A percentile compares a stretch with the other conserved stretches of the same genome.
Evolutionary conservation across 805 yeast genomes (phyloP).

Genomic region (Suhomyces canberraensis): DNA sequence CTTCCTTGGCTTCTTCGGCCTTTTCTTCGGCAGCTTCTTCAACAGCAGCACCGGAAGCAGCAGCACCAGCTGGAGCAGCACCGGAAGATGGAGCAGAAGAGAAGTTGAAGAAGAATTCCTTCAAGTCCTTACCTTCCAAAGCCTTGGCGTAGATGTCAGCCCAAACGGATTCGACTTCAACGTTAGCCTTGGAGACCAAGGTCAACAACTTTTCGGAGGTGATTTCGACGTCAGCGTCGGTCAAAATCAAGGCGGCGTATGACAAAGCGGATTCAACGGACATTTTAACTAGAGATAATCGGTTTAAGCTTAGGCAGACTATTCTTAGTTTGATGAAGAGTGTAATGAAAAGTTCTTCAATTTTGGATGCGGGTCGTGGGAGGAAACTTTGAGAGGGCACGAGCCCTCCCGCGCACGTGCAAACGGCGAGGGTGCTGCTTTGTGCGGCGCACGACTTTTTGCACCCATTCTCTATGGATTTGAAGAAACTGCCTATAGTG

Average conservation of each 20-base stretch:
- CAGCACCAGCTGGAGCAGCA: constrained; percentile 36
- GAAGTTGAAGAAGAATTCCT: constrained; percentile 49
- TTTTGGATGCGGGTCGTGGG: background rate
- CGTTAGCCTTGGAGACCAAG: constrained; percentile 40
- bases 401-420: constrained; percentile 3
- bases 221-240: constrained; percentile 47
- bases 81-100: constrained; percentile 44
- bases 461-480: too few relatives aligned
- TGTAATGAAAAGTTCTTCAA: constrained; percentile 5
- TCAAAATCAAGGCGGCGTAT: constrained; percentile 50
- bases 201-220: constrained; percentile 42
- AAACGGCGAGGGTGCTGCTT: background rate
- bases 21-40: constrained; percentile 28
- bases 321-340: constrained; percentile 35
- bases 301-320: constrained; percentile 49
- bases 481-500: too few relatives aligned
- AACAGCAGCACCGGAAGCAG: constrained; percentile 33
- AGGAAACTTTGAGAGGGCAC: background rate
- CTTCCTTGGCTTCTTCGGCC: constrained; percentile 33
- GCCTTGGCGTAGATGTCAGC: constrained; percentile 48
- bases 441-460: background rate
- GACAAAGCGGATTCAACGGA: constrained; percentile 48
- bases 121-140: constrained; percentile 45
- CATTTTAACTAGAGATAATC: constrained; percentile 49
- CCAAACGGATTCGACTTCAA: constrained; percentile 47